Percentiles rank a stretch among this genome's conserved stretches.
phyloP scores from a whole-genome alignment of 306 rosid genomes.

The Cyamopsis tetragonoloba region DNA sequence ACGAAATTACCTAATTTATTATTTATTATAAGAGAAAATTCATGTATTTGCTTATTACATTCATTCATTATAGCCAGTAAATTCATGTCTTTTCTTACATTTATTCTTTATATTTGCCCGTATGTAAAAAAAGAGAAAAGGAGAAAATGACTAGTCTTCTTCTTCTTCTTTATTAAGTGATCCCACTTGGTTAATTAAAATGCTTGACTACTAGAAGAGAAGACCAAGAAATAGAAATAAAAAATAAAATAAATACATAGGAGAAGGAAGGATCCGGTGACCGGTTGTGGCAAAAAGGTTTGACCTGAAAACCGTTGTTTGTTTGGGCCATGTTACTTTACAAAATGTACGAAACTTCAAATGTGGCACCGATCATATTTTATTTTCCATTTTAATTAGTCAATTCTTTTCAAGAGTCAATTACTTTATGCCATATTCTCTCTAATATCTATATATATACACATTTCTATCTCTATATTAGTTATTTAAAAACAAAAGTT shows the following conservation, averaged over 20 bases:
- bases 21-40: no score
- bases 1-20: no score
- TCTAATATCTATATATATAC: constrained; percentile 23
- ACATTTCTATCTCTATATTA: no score
- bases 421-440: constrained; percentile 43
- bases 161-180: background rate
- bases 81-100: no score
- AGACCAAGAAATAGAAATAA: background rate
- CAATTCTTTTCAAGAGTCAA: constrained; percentile 47
- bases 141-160: background rate
- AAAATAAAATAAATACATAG: background rate
- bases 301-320: constrained; percentile 36
- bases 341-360: constrained; percentile 62
- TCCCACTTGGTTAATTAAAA: constrained; percentile 32
- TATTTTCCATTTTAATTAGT: constrained; percentile 11
- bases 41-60: no score
- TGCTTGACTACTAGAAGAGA: constrained; percentile 33
- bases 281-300: constrained; percentile 37
- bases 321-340: constrained; percentile 44
- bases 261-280: constrained; percentile 28
- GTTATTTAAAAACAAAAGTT: no score
- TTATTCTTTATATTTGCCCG: no score
- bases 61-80: no score
- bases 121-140: background rate
- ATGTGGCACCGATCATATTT: constrained; percentile 34